Percentiles rank a stretch among this genome's conserved stretches.
Conservation (phyloP, 2,329 filamentous ascomycete species). For the Ilyonectria robusta region DNA sequence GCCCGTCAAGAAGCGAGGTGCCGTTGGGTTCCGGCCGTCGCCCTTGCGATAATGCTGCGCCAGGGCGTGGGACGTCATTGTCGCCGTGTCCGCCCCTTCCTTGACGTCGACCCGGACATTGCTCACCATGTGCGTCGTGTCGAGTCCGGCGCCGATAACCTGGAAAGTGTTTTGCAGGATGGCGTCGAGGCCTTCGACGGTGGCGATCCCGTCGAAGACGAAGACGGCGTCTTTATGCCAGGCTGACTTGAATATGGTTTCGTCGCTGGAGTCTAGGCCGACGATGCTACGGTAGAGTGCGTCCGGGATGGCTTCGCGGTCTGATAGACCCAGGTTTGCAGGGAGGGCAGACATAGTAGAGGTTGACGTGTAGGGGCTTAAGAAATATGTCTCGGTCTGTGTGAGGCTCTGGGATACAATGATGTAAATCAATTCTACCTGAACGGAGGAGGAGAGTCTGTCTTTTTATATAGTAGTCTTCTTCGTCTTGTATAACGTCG, state of each 20-base stretch:
- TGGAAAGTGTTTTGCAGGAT: constrained; percentile 23
- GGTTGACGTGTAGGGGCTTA: not conserved
- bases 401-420: not conserved
- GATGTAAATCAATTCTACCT: too few species aligned
- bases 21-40: constrained; percentile 16
- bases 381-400: not conserved
- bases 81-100: constrained; percentile 18
- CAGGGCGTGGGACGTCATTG: constrained; percentile 17
- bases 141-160: constrained; percentile 15
- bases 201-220: constrained; percentile 13
- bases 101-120: constrained; percentile 24
- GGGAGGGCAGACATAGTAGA: constrained; percentile 9
- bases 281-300: constrained; percentile 29
- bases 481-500: too few species aligned
- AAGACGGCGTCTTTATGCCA: constrained; percentile 27
- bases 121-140: constrained; percentile 24
- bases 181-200: constrained; percentile 11
- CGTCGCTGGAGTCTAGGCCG: constrained; percentile 22
- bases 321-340: constrained; percentile 12
- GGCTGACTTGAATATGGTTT: constrained; percentile 18
- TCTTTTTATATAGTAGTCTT: too few species aligned
- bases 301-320: constrained; percentile 25
- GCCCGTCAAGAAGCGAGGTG: constrained; percentile 21
- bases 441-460: too few species aligned
- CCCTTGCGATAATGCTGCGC: constrained; percentile 28